Evolutionary conservation across 306 rosid genomes (phyloP).

Genomic region (Acmispon strigosus): DNA sequence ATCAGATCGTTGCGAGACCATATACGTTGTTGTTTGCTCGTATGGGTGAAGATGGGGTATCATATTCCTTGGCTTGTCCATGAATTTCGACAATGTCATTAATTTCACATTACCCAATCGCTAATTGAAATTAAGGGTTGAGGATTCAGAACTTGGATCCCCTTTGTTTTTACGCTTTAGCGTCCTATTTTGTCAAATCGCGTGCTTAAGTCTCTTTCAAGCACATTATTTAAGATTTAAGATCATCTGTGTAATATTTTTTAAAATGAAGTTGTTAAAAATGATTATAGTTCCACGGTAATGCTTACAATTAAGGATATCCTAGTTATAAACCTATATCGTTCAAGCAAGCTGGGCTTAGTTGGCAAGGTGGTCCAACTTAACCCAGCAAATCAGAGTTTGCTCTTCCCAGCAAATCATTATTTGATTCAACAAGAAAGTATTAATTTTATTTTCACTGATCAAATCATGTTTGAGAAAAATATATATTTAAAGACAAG

Average conservation of each 20-base stretch:
- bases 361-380: not conserved
- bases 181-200: not conserved
- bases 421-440: too few relatives aligned
- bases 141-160: not conserved
- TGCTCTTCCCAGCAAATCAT: too few relatives aligned
- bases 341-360: not conserved
- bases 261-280: too few relatives aligned
- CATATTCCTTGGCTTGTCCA: slow-evolving; percentile 21
- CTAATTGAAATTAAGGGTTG: not conserved
- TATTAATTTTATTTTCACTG: too few relatives aligned
- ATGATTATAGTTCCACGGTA: too few relatives aligned
- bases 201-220: slow-evolving; percentile 14
- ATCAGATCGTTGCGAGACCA: slow-evolving; percentile 58
- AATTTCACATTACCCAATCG: not conserved
- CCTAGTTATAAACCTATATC: too few relatives aligned
- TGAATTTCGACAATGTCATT: slow-evolving; percentile 4
- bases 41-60: slow-evolving; percentile 30
- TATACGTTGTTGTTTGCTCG: slow-evolving; percentile 25
- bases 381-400: too few relatives aligned
- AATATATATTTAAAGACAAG: too few relatives aligned
- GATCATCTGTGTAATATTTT: too few relatives aligned
- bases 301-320: too few relatives aligned
- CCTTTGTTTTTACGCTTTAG: slow-evolving; percentile 27
- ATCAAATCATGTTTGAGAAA: too few relatives aligned
- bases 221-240: too few relatives aligned